These are phyloP conservation scores for Spizellomyces punctatus DNA, from an alignment of 192 early-diverging fungal species.

Conservation along the genomic window DNA sequence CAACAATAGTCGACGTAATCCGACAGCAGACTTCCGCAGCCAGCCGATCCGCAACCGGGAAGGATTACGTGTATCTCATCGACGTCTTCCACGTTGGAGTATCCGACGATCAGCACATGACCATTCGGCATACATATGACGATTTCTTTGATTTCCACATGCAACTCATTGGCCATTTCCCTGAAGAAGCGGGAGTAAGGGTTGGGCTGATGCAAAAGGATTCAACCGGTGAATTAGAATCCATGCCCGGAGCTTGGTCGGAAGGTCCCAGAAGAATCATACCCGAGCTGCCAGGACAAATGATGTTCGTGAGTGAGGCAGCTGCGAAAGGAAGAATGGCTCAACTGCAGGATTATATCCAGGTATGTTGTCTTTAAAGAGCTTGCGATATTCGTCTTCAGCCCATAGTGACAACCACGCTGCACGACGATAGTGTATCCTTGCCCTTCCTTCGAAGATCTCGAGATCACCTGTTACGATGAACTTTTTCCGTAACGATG, in stretches of 20 bases:
- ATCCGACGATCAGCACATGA: conserved; percentile 3
- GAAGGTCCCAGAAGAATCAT: conserved; percentile 40
- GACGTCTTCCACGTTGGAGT: conserved; percentile 34
- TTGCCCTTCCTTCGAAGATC: conserved; percentile 52
- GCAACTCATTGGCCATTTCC: conserved; percentile 58
- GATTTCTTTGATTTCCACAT: conserved; percentile 63
- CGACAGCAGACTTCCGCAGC: conserved; percentile 5
- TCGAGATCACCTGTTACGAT: conserved; percentile 50
- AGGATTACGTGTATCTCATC: conserved; percentile 45
- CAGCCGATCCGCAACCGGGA: conserved; percentile 2
- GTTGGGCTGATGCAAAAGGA: not conserved
- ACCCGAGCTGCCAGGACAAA: conserved; percentile 58
- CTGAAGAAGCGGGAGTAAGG: conserved; percentile 54
- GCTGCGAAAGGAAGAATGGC: conserved; percentile 46
- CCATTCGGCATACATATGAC: conserved; percentile 47
- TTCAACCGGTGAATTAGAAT: not conserved
- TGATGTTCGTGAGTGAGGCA: conserved; percentile 63
- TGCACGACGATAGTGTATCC: conserved; percentile 36
- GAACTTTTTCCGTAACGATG: conserved; percentile 51
- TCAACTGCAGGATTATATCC: conserved; percentile 50
- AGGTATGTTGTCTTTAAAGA: conserved; percentile 36
- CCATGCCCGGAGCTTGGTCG: conserved; percentile 30
- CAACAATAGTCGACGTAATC: conserved; percentile 37
- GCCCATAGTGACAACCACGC: not conserved
- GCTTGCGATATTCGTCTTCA: conserved; percentile 1